phyloP scores from a whole-genome alignment of 192 early-diverging fungal species.

The Funneliformis mosseae region DNA sequence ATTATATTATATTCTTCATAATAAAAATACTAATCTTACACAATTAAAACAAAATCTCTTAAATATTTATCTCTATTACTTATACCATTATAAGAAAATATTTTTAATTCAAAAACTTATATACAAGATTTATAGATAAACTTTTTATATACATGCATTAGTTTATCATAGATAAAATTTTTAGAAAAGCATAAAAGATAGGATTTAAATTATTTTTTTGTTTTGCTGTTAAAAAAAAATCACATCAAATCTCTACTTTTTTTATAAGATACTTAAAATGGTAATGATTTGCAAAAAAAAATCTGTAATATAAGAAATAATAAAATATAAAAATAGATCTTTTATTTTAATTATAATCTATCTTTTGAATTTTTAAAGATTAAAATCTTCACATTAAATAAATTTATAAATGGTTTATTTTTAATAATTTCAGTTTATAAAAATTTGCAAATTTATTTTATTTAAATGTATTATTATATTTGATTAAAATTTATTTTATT shows the following conservation, averaged over 20 bases:
- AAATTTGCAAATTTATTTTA: no score
- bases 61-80: not conserved
- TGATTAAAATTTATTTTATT: no score
- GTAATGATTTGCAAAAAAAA: not conserved
- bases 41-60: not conserved
- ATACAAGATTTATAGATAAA: slow-evolving; percentile 1
- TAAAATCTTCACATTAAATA: not conserved
- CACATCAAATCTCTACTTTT: not conserved
- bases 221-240: not conserved
- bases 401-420: no score
- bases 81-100: not conserved
- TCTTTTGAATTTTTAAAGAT: not conserved
- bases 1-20: not conserved
- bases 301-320: not conserved
- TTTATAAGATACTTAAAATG: not conserved
- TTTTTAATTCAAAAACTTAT: not conserved
- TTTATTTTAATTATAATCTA: not conserved
- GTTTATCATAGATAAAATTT: slow-evolving; percentile 1
- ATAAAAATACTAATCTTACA: not conserved
- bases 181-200: not conserved
- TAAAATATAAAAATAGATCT: not conserved
- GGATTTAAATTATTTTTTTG: not conserved
- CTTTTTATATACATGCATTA: not conserved
- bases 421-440: no score
- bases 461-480: no score